phyloP scores from a whole-genome alignment of 345 rosid species.

The Carallia pectinifolia region DNA sequence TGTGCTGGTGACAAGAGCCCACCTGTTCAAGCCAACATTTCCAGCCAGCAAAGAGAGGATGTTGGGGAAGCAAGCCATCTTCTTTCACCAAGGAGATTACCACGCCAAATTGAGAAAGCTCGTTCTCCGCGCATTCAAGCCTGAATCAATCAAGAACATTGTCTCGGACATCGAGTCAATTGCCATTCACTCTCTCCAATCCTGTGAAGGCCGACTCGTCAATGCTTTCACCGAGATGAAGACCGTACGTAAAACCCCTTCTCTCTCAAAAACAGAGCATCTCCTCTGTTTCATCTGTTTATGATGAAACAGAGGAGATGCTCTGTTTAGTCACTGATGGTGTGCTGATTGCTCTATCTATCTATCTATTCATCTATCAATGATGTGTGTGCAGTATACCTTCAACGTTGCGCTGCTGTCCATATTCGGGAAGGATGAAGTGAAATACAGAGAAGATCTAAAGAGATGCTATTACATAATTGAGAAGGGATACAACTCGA shows the following conservation, averaged over 20 bases:
- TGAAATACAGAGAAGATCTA: slow-evolving; percentile 67
- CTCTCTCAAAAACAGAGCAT: slow-evolving; percentile 15
- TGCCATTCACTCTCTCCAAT: slow-evolving; percentile 41
- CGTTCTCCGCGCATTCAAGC: slow-evolving; percentile 75
- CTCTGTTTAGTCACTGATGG: no score
- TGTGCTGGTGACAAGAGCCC: slow-evolving; percentile 59
- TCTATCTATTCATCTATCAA: background rate
- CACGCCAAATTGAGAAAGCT: slow-evolving; percentile 73
- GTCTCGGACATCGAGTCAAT: slow-evolving; percentile 56
- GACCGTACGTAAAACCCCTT: slow-evolving; percentile 34
- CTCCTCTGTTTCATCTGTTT: slow-evolving; percentile 25
- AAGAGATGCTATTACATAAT: slow-evolving; percentile 84
- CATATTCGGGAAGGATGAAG: slow-evolving; percentile 72
- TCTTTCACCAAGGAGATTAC: slow-evolving; percentile 83
- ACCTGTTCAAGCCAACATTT: slow-evolving; percentile 85
- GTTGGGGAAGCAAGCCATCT: slow-evolving; percentile 78
- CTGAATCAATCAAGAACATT: slow-evolving; percentile 49
- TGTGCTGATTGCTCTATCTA: background rate
- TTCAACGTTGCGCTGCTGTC: slow-evolving; percentile 80
- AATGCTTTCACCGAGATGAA: slow-evolving; percentile 83
- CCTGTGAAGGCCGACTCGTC: slow-evolving; percentile 47
- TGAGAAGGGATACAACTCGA: slow-evolving; percentile 94
- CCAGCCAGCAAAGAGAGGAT: slow-evolving; percentile 90
- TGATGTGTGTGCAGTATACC: slow-evolving; percentile 47
- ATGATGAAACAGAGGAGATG: background rate